Base-by-base conservation (phyloP, 345 rosid genomes). In the Brassica cretica region DNA sequence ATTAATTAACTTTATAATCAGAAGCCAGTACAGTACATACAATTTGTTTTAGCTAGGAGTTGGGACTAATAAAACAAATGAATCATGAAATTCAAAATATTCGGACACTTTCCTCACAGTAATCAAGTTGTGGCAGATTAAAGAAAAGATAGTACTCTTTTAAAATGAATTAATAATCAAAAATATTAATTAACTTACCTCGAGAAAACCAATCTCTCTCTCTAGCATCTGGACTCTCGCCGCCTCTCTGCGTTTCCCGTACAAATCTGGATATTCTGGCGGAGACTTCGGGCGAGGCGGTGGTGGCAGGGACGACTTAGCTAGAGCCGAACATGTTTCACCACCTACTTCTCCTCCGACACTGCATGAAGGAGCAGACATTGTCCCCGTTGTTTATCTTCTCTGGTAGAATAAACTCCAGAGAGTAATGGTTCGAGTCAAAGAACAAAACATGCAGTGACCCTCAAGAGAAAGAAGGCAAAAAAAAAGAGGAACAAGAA, bases 251-350 rank as follows among this genome's bases (percentile, higher is more conserved):
- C 98, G 87, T 74, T 87, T 92, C 15, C 98, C 97, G 72, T 88
- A 94, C 88, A 94, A 91, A 86, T 94, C 98, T 16, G 98, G 98
- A 84, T 91, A 94, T 74, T 82, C 85, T 73, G 98, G 98, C 68
- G 98, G 98, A 49, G 97, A 91, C 83, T 89, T 92, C 0, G 97
- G 98, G 59, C 86, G 75, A 3, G 98, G 98, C 64, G 88, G 91
- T 8, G 90, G 91, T 10, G 90, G 91, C 29, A 87, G 70, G 6
- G 88, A 78, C 46, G 82, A 75, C 72, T 83, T 72, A 65, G 84
- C 60, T 49, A 87, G 82, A 77, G 80, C 35, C 27, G 84, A 75
- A 41, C 80, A 49, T 3, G 85, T 78, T 75, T 77, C 78, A 16
- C 56, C 60, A 29, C 80, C 84, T 21, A 51, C 67, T 29, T 55